Conservation (phyloP, 306 rosid genomes). For the Prunus armeniaca region DNA sequence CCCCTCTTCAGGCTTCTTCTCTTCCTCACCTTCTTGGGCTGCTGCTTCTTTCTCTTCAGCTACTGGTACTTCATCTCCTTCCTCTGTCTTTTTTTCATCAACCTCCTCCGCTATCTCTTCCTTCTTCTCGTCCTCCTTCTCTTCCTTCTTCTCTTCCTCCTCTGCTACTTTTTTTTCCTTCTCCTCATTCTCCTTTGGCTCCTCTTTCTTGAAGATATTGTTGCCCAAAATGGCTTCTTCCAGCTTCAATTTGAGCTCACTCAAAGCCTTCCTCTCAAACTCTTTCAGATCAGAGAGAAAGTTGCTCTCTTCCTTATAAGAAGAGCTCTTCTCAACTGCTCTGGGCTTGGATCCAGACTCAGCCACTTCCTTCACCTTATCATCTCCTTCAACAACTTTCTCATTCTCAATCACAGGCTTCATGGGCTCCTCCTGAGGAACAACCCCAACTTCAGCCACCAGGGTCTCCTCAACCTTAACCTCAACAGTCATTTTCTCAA, state of each 20-base stretch:
- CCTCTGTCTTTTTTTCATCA: neutral
- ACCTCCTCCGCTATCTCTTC: neutral
- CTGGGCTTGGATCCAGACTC: slow-evolving; percentile 12
- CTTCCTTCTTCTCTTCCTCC: slow-evolving; percentile 4
- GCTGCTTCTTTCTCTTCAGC: neutral
- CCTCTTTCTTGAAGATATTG: slow-evolving; percentile 20
- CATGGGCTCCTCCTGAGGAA: slow-evolving; percentile 10
- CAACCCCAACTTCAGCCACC: slow-evolving; percentile 22
- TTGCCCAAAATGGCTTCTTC: slow-evolving; percentile 41
- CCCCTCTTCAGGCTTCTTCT: neutral
- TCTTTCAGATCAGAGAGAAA: slow-evolving; percentile 40
- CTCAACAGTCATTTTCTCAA: slow-evolving; percentile 42
- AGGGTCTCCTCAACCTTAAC: slow-evolving; percentile 35
- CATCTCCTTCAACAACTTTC: slow-evolving; percentile 8
- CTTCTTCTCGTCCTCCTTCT: neutral
- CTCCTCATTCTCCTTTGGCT: slow-evolving; percentile 16
- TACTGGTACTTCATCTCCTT: neutral
- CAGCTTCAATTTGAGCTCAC: slow-evolving; percentile 24
- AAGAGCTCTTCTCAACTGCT: slow-evolving; percentile 37
- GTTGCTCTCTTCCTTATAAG: slow-evolving; percentile 48
- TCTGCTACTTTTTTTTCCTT: neutral
- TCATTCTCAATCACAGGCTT: neutral
- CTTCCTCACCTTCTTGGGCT: slow-evolving; percentile 2
- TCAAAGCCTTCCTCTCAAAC: slow-evolving; percentile 36
- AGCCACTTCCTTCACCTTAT: slow-evolving; percentile 17